A percentile compares a stretch with the other conserved stretches of the same genome.
Evolutionary conservation across 148 eudicot genomes (phyloP).

Genomic region (Vaccinium corymbosum): DNA sequence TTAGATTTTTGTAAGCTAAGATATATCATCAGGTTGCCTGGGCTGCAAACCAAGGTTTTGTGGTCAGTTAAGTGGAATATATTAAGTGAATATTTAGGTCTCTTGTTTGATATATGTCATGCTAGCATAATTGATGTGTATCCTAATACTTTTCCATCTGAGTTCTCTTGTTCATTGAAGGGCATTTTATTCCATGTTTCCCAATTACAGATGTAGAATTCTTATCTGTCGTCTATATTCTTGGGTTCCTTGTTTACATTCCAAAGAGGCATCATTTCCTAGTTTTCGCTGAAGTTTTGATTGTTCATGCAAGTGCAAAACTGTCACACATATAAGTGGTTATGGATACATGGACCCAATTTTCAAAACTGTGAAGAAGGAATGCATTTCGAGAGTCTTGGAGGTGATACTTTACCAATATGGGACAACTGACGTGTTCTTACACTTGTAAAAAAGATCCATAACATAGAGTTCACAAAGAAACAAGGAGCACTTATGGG

Average conservation of each 20-base stretch:
- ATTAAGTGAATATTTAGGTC: not conserved
- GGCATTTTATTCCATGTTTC: not conserved
- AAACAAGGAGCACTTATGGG: not conserved
- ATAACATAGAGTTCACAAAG: not conserved
- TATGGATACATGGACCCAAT: not conserved
- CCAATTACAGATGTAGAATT: not conserved
- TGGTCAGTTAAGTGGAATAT: not conserved
- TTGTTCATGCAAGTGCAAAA: not conserved
- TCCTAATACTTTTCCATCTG: not conserved
- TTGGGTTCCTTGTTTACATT: not conserved
- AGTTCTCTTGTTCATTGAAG: constrained; percentile 4
- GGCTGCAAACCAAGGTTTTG: not conserved
- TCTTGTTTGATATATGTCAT: not conserved
- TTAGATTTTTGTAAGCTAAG: constrained; percentile 3
- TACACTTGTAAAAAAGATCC: not conserved
- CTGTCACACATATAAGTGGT: not conserved
- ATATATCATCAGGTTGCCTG: not conserved
- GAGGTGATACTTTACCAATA: not conserved
- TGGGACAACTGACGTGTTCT: not conserved
- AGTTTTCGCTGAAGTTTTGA: not conserved
- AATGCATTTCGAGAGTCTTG: not conserved
- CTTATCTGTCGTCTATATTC: not conserved
- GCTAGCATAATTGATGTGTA: not conserved
- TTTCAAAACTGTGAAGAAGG: not conserved
- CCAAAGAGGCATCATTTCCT: not conserved